Base-by-base conservation (phyloP, 75 land plant species). In the Chamaecyparis obtusa region DNA sequence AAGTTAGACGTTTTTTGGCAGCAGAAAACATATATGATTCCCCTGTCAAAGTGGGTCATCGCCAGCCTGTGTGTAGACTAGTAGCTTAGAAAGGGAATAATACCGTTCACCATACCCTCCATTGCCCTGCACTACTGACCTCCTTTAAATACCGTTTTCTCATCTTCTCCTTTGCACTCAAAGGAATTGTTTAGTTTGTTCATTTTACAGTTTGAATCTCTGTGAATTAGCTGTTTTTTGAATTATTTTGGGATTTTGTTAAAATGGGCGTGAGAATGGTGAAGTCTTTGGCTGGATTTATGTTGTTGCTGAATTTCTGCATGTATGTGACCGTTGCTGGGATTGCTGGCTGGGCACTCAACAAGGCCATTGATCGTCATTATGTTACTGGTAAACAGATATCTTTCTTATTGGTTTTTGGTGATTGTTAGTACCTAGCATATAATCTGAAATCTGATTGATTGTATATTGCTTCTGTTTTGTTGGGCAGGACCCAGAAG, bases 231-330 rank as follows among this genome's bases (percentile, higher is more conserved):
- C 41, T 39, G 2, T 39, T 39, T 39, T 44, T 44, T 3, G 17
- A 13, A 78, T 78, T 7, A 19, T 21, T 75, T 75, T 1, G 17
- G 19, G 0, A 21, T 9, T 39, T 21, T 17, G 2, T 36, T 5
- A 84, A 9, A 43, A 91, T 92, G 92, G 90, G 87, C 1, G 27
- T 51, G 7, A 86, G 87, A 54, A 37, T 49, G 33, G 39, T 89
- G 79, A 93, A 93, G 86, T 36, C 90, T n/a, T 86, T 87, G 13
- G 95, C 94, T 10, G n/a, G 69, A 1, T 57, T 89, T 32, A 90
- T 94, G 75, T 67, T 96, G 88, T 54, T 91, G 46, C 91, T 94
- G 80, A 96, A 96, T 83, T 51, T 51, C 3, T 51, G 55, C 16
- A 51, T 51, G 55, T 51, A 51, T 51, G 55, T 51, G 16, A 14